Evolutionary conservation across 2,329 filamentous ascomycete species (phyloP).

Genomic region (Diaporthe ilicicola): DNA sequence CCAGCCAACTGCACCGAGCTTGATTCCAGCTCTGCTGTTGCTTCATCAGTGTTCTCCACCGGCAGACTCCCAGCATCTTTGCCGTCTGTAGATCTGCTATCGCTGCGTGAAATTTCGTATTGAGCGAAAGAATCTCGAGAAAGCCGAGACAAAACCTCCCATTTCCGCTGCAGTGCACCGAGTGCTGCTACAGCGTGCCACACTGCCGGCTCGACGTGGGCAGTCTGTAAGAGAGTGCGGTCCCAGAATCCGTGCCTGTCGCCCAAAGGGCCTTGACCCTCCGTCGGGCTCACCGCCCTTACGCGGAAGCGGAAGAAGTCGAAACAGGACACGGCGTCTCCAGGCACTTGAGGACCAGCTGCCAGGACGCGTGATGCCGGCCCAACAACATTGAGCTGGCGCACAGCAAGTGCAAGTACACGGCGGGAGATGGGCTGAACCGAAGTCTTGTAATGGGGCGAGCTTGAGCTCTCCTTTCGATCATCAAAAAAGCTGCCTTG

Average conservation of each 20-base stretch:
- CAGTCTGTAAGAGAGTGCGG: constrained; percentile 43
- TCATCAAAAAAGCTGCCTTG: not conserved
- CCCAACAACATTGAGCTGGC: constrained; percentile 40
- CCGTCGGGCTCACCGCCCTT: constrained; percentile 38
- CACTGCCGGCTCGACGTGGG: constrained; percentile 45
- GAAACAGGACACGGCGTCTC: constrained; percentile 37
- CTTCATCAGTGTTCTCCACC: not conserved
- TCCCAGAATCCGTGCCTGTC: constrained; percentile 41
- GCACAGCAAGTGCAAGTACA: constrained; percentile 41
- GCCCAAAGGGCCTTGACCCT: not conserved
- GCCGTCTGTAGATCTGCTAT: not conserved
- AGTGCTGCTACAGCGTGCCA: constrained; percentile 47
- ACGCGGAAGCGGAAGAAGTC: constrained; percentile 47
- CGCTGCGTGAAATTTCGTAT: not conserved
- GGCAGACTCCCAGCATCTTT: too few species aligned
- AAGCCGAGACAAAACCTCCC: constrained; percentile 29
- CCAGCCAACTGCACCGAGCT: constrained; percentile 34
- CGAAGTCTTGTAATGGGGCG: not conserved
- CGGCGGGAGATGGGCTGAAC: constrained; percentile 42
- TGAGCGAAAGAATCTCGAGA: not conserved
- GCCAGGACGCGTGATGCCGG: constrained; percentile 40
- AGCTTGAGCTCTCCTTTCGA: not conserved
- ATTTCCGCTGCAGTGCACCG: constrained; percentile 45
- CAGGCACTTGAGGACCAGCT: constrained; percentile 12
- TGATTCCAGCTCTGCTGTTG: not conserved